Percentiles rank a stretch among this genome's conserved stretches.
phyloP scores from a whole-genome alignment of 805 yeast genomes.

The Wickerhamiella musiphila region DNA sequence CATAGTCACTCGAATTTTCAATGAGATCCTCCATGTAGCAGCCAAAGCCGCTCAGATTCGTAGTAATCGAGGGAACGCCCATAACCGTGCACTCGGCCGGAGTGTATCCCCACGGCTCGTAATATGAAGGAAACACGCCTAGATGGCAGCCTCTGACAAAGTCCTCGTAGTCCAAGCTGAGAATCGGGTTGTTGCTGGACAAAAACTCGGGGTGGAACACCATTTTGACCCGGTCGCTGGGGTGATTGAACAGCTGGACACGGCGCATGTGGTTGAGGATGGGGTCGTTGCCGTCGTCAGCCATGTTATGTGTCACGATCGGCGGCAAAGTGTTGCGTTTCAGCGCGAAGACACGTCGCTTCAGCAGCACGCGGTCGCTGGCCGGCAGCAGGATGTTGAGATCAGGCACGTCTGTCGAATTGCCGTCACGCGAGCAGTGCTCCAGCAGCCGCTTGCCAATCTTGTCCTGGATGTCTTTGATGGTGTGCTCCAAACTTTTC shows the following conservation, averaged over 20 bases:
- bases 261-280: conserved; percentile 80
- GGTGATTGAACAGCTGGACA: conserved; percentile 76
- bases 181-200: conserved; percentile 84
- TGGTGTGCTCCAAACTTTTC: conserved; percentile 75
- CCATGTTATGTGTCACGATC: conserved; percentile 92
- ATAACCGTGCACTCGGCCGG: conserved; percentile 99
- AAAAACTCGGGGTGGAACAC: conserved; percentile 96
- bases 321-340: conserved; percentile 85
- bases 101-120: conserved; percentile 99
- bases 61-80: conserved; percentile 97
- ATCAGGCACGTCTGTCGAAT: conserved; percentile 46
- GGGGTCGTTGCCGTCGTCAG: conserved; percentile 81
- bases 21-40: conserved; percentile 97
- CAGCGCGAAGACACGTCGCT: conserved; percentile 83
- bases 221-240: conserved; percentile 82
- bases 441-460: conserved; percentile 82
- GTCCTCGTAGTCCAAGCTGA: conserved; percentile 89
- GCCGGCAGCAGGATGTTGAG: conserved; percentile 72
- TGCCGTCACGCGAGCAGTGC: conserved; percentile 55
- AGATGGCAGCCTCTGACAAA: conserved; percentile 95
- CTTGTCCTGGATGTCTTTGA: conserved; percentile 67
- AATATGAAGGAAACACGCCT: conserved; percentile 96
- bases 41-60: conserved; percentile 91
- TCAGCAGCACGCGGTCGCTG: conserved; percentile 73
- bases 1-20: conserved; percentile 87